These are phyloP conservation scores for Calonectria pteridis DNA, from an alignment of 2,329 filamentous ascomycete species.

Conservation along the genomic window DNA sequence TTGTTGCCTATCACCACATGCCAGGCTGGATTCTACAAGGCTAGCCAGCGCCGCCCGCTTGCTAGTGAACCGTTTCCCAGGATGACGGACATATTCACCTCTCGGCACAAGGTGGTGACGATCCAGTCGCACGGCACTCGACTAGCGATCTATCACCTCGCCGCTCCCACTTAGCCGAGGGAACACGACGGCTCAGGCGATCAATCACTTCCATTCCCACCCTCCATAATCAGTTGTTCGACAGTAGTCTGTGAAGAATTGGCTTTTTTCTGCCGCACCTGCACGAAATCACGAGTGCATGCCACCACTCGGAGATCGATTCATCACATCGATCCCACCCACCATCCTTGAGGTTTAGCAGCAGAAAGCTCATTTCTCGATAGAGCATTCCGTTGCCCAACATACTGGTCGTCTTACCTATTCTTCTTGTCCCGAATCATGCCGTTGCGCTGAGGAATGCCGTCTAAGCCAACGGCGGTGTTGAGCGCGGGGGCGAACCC, in stretches of 20 bases:
- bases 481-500: constrained; percentile 28
- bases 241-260: constrained; percentile 15
- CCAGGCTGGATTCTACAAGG: not conserved
- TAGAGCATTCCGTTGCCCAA: constrained; percentile 9
- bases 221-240: constrained; percentile 21
- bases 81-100: constrained; percentile 24
- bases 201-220: constrained; percentile 18
- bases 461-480: constrained; percentile 13
- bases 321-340: constrained; percentile 31
- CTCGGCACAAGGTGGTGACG: constrained; percentile 16
- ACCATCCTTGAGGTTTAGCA: constrained; percentile 5
- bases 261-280: constrained; percentile 27
- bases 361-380: not conserved
- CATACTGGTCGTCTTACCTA: not conserved
- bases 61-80: constrained; percentile 16
- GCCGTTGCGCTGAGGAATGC: constrained; percentile 20
- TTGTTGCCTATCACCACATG: constrained; percentile 7
- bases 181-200: constrained; percentile 19
- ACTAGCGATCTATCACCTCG: constrained; percentile 21
- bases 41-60: constrained; percentile 17
- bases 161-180: constrained; percentile 15
- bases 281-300: constrained; percentile 45
- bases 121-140: constrained; percentile 21
- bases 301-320: constrained; percentile 38
- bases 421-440: constrained; percentile 22